These are phyloP conservation scores for Fraxinus cuspidata DNA, from an alignment of 257 asterid genomes.

Conservation along the genomic window DNA sequence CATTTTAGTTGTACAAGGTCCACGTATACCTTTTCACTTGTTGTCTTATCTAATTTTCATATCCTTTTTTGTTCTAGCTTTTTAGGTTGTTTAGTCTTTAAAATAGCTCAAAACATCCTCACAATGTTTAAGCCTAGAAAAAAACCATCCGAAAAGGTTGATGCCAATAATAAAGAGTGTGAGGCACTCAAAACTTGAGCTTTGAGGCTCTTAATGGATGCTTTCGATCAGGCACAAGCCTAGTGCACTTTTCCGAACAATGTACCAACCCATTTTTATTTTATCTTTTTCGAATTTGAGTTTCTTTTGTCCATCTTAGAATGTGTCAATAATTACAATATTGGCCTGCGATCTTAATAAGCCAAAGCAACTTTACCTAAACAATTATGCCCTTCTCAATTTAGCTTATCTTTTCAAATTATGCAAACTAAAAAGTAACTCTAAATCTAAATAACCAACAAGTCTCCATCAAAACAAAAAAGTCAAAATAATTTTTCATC, in stretches of 20 bases:
- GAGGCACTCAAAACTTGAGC: background rate
- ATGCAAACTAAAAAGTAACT: background rate
- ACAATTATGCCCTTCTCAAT: background rate
- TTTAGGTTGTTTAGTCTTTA: too few relatives aligned
- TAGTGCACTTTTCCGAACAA: too few relatives aligned
- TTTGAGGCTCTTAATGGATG: background rate
- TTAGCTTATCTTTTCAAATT: background rate
- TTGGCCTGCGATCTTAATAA: background rate
- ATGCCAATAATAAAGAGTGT: background rate
- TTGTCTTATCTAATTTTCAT: too few relatives aligned
- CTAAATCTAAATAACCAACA: background rate
- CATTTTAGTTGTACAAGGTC: background rate
- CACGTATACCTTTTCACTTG: too few relatives aligned
- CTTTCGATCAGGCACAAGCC: too few relatives aligned
- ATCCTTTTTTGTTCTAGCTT: too few relatives aligned
- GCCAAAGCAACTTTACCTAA: background rate
- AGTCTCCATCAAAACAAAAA: background rate
- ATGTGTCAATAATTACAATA: background rate
- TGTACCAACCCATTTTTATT: too few relatives aligned
- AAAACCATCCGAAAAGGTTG: background rate
- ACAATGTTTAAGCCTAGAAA: too few relatives aligned
- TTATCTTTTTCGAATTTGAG: too few relatives aligned
- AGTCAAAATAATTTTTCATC: background rate
- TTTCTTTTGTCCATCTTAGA: background rate
- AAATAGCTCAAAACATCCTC: background rate